Evolutionary conservation across 805 yeast genomes (phyloP).

Genomic region (Wickerhamiella occidentalis): DNA sequence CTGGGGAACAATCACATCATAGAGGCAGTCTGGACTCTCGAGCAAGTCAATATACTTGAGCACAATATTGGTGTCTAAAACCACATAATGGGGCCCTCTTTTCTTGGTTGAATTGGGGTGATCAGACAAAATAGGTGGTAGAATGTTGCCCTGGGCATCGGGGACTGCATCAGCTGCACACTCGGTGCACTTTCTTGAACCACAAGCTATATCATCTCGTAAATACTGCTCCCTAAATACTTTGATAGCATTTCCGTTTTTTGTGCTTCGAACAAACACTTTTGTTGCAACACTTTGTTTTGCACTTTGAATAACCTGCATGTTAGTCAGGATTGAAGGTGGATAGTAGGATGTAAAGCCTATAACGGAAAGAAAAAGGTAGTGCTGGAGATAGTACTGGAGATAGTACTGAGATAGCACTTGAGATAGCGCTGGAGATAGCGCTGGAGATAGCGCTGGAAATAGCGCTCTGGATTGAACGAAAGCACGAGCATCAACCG

Average conservation of each 20-base stretch:
- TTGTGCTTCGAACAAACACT: constrained; percentile 73
- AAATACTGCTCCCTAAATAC: constrained; percentile 89
- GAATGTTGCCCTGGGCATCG: constrained; percentile 56
- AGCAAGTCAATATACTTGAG: constrained; percentile 80
- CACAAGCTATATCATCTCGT: constrained; percentile 86
- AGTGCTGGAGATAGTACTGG: no score
- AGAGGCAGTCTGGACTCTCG: constrained; percentile 64
- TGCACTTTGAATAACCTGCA: constrained; percentile 11
- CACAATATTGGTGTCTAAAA: constrained; percentile 80
- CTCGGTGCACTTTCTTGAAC: constrained; percentile 51
- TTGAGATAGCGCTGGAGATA: no score
- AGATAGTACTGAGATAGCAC: no score
- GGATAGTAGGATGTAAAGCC: no score
- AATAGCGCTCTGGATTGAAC: no score
- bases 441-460: no score
- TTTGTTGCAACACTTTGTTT: constrained; percentile 33
- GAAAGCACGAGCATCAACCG: no score
- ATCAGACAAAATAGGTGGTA: constrained; percentile 52
- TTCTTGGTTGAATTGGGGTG: constrained; percentile 38
- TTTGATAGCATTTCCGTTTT: constrained; percentile 82
- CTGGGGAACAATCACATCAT: constrained; percentile 89
- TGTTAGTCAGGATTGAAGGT: constrained; percentile 2
- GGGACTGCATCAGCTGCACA: constrained; percentile 41
- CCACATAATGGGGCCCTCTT: constrained; percentile 64
- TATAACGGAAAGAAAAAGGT: no score